Conservation (phyloP, 176 grass and related monocot genomes). For the Oryza brachyantha region DNA sequence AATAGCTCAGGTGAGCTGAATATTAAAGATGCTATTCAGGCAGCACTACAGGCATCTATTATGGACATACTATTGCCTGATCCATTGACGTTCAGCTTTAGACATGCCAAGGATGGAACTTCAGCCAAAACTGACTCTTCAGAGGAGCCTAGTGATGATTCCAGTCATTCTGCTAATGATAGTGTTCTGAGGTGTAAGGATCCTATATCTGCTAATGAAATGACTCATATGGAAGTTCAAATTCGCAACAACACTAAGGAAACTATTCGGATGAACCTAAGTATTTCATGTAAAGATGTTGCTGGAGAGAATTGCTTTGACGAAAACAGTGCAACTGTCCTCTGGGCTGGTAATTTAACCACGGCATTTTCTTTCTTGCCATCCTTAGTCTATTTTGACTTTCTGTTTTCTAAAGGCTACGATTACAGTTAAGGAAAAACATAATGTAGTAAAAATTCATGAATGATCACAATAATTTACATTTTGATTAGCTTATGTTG, state of each 20-base stretch:
- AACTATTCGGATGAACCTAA: slow-evolving; percentile 80
- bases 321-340: slow-evolving; percentile 73
- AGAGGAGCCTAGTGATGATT: slow-evolving; percentile 17
- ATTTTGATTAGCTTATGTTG: background rate
- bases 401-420: background rate
- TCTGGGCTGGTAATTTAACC: slow-evolving; percentile 74
- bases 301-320: slow-evolving; percentile 85
- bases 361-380: background rate
- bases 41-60: slow-evolving; percentile 84
- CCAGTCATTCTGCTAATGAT: slow-evolving; percentile 16
- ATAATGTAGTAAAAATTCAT: background rate
- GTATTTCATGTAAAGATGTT: slow-evolving; percentile 89
- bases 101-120: slow-evolving; percentile 50
- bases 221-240: slow-evolving; percentile 78
- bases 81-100: slow-evolving; percentile 88
- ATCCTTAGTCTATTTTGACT: background rate
- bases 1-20: slow-evolving; percentile 96
- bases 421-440: background rate
- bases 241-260: slow-evolving; percentile 94
- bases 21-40: slow-evolving; percentile 92
- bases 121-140: slow-evolving; percentile 14
- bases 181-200: slow-evolving; percentile 45
- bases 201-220: slow-evolving; percentile 78
- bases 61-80: slow-evolving; percentile 95
- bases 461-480: background rate